These are phyloP conservation scores for Stentor roeselii DNA, from an alignment of 73 alveolate genomes.

Conservation along the genomic window DNA sequence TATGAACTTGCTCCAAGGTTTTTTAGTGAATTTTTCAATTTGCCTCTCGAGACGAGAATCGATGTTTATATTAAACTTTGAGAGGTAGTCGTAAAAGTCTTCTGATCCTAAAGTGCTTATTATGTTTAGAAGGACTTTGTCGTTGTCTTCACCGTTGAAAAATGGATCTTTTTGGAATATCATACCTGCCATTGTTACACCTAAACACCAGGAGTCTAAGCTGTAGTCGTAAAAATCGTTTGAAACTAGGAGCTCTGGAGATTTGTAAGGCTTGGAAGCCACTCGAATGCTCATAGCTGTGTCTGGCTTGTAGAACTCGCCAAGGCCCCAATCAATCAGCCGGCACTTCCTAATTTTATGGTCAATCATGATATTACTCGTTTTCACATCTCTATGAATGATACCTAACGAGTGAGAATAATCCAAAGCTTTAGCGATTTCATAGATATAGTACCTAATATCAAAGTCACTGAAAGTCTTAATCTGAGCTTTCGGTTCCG, in stretches of 20 bases:
- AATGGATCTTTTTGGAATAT: constrained; percentile 95
- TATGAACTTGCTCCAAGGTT: constrained; percentile 71
- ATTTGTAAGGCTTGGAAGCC: constrained; percentile 94
- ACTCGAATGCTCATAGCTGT: constrained; percentile 92
- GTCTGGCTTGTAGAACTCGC: constrained; percentile 91
- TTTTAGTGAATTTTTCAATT: constrained; percentile 49
- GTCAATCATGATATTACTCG: constrained; percentile 95
- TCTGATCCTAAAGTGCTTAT: constrained; percentile 95
- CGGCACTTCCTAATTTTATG: constrained; percentile 79
- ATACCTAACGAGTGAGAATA: constrained; percentile 95
- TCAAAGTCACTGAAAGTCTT: constrained; percentile 87
- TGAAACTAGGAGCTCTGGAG: constrained; percentile 91
- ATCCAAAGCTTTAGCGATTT: constrained; percentile 89
- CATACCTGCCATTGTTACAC: constrained; percentile 91
- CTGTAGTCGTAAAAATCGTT: constrained; percentile 75
- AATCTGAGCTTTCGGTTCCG: constrained; percentile 83
- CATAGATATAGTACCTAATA: constrained; percentile 87
- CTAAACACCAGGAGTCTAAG: constrained; percentile 89
- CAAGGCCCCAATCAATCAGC: constrained; percentile 97
- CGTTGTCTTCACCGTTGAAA: constrained; percentile 95
- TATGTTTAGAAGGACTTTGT: constrained; percentile 91
- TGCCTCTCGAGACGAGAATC: constrained; percentile 49
- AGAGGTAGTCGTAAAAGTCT: constrained; percentile 41
- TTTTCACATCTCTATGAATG: constrained; percentile 96
- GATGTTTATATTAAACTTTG: constrained; percentile 44